Base-by-base conservation (phyloP, 768 basidiomycete species). In the Leccinum arenicola region DNA sequence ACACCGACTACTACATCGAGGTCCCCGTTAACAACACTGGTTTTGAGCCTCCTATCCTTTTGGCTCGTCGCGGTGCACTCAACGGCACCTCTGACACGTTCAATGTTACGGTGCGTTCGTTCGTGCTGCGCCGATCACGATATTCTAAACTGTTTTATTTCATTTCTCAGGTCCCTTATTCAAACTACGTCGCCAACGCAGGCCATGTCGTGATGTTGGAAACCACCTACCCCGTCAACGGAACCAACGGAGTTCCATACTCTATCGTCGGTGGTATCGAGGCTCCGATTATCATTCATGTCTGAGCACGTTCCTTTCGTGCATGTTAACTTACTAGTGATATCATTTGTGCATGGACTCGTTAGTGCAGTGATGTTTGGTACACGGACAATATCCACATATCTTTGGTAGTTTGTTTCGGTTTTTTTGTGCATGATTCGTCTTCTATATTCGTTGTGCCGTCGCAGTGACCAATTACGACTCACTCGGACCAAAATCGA, bases 1-100 rank as follows among this genome's bases (percentile, higher is more conserved):
- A 53, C 55, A 72, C 64, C 57, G 71, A 73, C 55, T 73, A 73
- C 56, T 75, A 73, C 35, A 70, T 73, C 19, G 73, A 72, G 53
- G 71, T 75, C 15, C 72, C 73, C 9, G 51, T 52, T 25, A 66
- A 69, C 43, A 75, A 73, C 64, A 73, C 65, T 29, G 71, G 72
- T 21, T 1, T 65, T 31, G 73, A 73, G 23, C 66, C 71, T 38
- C 68, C 66, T 3, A 74, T 73, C 60, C 68, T 73, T 43, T 52
- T 73, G 51, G 21, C n/a, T 23, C 47, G 47, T 48, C 45, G 45
- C 45, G 12, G 21, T 12, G 45, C 19, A 5, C 19, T 8, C 19
- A 47, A 47, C 21, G 45, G 45, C 12, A 47, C 45, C 45, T 19
- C 19, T 47, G 45, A 47, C 45, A 19, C 45, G 19, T 47, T 47